Percentiles rank a stretch among this genome's conserved stretches.
These are phyloP conservation scores for Ogataea hybrid DNA, from an alignment of 1,139 yeast genomes.

Conservation along the genomic window DNA sequence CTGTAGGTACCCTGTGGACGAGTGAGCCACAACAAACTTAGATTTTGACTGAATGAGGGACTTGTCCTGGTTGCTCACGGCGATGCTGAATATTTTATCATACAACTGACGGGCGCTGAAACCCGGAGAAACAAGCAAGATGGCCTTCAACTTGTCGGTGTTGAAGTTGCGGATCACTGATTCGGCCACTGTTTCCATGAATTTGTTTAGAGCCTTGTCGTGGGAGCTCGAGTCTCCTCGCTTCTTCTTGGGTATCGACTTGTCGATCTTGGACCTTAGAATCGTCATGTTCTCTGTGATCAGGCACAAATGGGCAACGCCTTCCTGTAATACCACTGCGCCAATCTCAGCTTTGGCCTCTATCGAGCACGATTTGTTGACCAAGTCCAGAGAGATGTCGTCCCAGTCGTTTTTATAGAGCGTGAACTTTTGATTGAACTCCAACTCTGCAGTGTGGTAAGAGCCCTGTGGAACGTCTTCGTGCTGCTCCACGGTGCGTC, in stretches of 20 bases:
- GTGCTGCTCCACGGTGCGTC: constrained; percentile 69
- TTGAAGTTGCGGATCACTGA: constrained; percentile 70
- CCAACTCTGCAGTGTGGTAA: constrained; percentile 84
- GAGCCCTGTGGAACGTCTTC: constrained; percentile 84
- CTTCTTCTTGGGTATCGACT: constrained; percentile 80
- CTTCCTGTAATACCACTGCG: constrained; percentile 92
- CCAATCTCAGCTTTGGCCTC: constrained; percentile 89
- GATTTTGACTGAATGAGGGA: constrained; percentile 48
- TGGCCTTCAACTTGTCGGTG: constrained; percentile 66
- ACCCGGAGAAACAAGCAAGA: constrained; percentile 92
- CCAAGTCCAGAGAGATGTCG: constrained; percentile 59
- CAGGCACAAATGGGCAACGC: constrained; percentile 88
- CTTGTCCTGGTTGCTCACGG: constrained; percentile 57
- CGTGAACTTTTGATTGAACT: constrained; percentile 65
- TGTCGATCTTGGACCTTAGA: constrained; percentile 75
- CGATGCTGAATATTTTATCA: constrained; percentile 54
- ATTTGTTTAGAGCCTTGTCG: constrained; percentile 75
- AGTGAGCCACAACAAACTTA: constrained; percentile 76
- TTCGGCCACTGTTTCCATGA: constrained; percentile 61
- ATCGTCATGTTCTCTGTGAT: constrained; percentile 89
- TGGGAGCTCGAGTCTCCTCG: constrained; percentile 77
- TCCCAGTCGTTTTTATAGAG: constrained; percentile 82
- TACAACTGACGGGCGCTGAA: constrained; percentile 69
- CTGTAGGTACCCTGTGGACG: constrained; percentile 90
- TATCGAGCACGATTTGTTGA: constrained; percentile 69